Evolutionary conservation across 371 early-diverging fungal genomes (phyloP).

Genomic region (Zychaea mexicana): DNA sequence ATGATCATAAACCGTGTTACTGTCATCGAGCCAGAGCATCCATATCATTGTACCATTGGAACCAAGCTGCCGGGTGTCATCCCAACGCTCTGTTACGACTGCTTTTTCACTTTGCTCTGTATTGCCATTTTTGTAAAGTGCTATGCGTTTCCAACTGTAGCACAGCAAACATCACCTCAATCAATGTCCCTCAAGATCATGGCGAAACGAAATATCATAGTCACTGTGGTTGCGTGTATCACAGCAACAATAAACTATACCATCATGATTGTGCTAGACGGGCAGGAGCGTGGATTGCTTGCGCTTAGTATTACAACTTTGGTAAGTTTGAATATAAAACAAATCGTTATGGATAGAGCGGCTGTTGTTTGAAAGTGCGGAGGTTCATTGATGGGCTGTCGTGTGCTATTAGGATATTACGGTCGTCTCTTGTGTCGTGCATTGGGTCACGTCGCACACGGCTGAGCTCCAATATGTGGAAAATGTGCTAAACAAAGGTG

Average conservation of each 20-base stretch:
- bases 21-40: conserved; percentile 22
- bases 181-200: conserved; percentile 46
- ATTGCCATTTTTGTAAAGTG: conserved; percentile 47
- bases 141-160: conserved; percentile 36
- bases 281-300: conserved; percentile 42
- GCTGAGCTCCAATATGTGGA: conserved; percentile 19
- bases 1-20: conserved; percentile 39
- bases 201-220: conserved; percentile 49
- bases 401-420: conserved; percentile 19
- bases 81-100: conserved; percentile 50
- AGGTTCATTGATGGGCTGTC: background rate
- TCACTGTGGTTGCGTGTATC: conserved; percentile 31
- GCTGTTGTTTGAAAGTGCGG: background rate
- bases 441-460: conserved; percentile 27
- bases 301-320: conserved; percentile 30
- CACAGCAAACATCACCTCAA: conserved; percentile 34
- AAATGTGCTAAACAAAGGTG: conserved; percentile 14
- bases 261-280: conserved; percentile 36
- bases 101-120: conserved; percentile 37
- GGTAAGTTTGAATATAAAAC: conserved; percentile 18
- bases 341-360: background rate
- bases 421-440: conserved; percentile 17
- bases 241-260: conserved; percentile 41
- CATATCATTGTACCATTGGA: conserved; percentile 50
- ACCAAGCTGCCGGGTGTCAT: conserved; percentile 43